Evolutionary conservation across 805 yeast species (phyloP).

Genomic region (Pichia manshurica): DNA sequence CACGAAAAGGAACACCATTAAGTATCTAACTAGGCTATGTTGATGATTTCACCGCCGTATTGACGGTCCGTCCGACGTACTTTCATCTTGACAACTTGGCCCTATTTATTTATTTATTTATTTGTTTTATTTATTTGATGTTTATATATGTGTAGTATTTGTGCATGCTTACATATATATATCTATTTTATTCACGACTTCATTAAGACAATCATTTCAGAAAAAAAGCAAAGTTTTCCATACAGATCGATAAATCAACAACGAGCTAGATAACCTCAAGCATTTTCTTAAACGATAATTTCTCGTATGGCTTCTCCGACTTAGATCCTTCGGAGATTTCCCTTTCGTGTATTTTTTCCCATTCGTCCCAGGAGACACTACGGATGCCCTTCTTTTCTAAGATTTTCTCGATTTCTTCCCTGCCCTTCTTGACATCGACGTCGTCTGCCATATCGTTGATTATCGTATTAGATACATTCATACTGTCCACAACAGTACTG

Average conservation of each 20-base stretch:
- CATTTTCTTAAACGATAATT: constrained; percentile 50
- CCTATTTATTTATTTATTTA: constrained; percentile 13
- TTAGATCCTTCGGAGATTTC: constrained; percentile 47
- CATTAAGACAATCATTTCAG: constrained; percentile 3
- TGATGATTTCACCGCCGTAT: too few relatives aligned
- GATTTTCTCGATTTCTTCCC: constrained; percentile 23
- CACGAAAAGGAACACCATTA: constrained; percentile 48
- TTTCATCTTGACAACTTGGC: too few relatives aligned
- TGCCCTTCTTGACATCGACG: constrained; percentile 22
- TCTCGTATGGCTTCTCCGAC: constrained; percentile 51
- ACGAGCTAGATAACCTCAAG: neutral
- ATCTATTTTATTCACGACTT: constrained; percentile 4
- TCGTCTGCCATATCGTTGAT: constrained; percentile 39
- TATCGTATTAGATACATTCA: constrained; percentile 63
- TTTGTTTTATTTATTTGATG: constrained; percentile 7
- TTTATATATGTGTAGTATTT: too few relatives aligned
- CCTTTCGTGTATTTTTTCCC: constrained; percentile 51
- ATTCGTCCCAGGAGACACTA: constrained; percentile 56
- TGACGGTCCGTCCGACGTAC: too few relatives aligned
- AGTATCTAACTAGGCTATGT: neutral
- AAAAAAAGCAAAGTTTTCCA: too few relatives aligned
- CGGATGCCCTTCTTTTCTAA: constrained; percentile 15
- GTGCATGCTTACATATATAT: neutral
- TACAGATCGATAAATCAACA: too few relatives aligned
- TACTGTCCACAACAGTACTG: constrained; percentile 80